Percentiles rank a stretch among this genome's conserved stretches.
These are phyloP conservation scores for Fusarium denticulatum DNA, from an alignment of 2,329 filamentous ascomycete species.

Conservation along the genomic window DNA sequence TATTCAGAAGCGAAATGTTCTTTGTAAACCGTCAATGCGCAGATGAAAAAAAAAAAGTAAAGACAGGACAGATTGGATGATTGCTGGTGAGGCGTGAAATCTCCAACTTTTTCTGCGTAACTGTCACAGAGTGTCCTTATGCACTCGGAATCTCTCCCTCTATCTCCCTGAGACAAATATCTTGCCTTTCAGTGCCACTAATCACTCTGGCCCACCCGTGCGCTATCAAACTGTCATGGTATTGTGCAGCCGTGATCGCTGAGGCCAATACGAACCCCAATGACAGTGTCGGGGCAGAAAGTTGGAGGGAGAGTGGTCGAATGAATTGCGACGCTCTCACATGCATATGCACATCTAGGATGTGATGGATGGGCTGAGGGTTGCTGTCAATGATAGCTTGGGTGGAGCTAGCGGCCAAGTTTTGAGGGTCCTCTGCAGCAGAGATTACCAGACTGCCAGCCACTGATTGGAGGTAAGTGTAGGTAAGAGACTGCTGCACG, in stretches of 20 bases:
- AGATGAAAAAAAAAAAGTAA: constrained; percentile 10
- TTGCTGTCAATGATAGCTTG: constrained; percentile 28
- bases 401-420: constrained; percentile 35
- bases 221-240: constrained; percentile 32
- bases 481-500: constrained; percentile 28
- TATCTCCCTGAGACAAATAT: constrained; percentile 29
- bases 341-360: constrained; percentile 29
- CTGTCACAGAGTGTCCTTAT: constrained; percentile 27
- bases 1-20: constrained; percentile 20
- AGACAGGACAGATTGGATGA: constrained; percentile 33
- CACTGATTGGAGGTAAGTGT: constrained; percentile 36
- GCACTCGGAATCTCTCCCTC: constrained; percentile 20
- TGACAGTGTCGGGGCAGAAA: constrained; percentile 10
- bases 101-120: constrained; percentile 13
- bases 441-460: constrained; percentile 21
- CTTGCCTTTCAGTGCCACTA: constrained; percentile 33
- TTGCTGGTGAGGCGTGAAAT: constrained; percentile 19
- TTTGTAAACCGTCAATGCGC: not conserved
- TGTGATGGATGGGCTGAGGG: constrained; percentile 32
- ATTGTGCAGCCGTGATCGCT: constrained; percentile 5
- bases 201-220: constrained; percentile 30
- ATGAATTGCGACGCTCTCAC: constrained; percentile 18
- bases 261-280: constrained; percentile 5
- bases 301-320: constrained; percentile 16
- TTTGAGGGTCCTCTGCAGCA: constrained; percentile 29